Conservation (phyloP, 2,329 filamentous ascomycete genomes). For the Dactylellina cionopaga region DNA sequence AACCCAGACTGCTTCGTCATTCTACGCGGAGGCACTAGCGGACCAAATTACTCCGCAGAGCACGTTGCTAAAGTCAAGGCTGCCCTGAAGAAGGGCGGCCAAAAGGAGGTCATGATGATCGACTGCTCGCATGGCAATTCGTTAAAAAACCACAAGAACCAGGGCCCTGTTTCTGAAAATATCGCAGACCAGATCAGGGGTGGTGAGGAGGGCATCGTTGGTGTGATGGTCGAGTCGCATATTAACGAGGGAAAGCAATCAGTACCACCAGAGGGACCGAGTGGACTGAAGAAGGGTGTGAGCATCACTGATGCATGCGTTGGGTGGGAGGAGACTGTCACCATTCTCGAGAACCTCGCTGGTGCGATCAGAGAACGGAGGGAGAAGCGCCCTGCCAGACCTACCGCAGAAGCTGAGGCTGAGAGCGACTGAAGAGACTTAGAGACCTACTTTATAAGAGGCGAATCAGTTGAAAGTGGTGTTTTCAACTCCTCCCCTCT, state of each 20-base stretch:
- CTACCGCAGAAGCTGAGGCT: neutral
- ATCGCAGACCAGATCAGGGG: conserved; percentile 84
- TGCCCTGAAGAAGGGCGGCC: conserved; percentile 77
- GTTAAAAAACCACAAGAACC: conserved; percentile 94
- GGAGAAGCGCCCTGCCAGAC: conserved; percentile 50
- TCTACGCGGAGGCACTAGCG: conserved; percentile 87
- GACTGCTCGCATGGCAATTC: conserved; percentile 98
- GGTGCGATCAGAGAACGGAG: conserved; percentile 80
- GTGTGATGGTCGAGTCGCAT: conserved; percentile 98
- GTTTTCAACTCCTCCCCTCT: neutral
- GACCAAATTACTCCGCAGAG: conserved; percentile 89
- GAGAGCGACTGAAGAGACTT: conserved; percentile 17
- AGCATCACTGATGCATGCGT: conserved; percentile 99
- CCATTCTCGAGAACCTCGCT: conserved; percentile 79
- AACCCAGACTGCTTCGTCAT: conserved; percentile 99
- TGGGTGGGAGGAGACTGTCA: conserved; percentile 87
- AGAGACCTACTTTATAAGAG: too few species aligned
- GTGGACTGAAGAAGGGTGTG: conserved; percentile 88
- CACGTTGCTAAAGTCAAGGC: conserved; percentile 86
- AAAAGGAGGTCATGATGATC: conserved; percentile 86
- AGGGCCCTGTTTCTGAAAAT: conserved; percentile 86
- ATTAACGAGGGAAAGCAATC: conserved; percentile 96
- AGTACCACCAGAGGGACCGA: conserved; percentile 77
- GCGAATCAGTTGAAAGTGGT: too few species aligned
- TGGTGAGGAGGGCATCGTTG: conserved; percentile 89